Base-by-base conservation (phyloP, 345 rosid genomes). In the Hibiscus tridactylites region DNA sequence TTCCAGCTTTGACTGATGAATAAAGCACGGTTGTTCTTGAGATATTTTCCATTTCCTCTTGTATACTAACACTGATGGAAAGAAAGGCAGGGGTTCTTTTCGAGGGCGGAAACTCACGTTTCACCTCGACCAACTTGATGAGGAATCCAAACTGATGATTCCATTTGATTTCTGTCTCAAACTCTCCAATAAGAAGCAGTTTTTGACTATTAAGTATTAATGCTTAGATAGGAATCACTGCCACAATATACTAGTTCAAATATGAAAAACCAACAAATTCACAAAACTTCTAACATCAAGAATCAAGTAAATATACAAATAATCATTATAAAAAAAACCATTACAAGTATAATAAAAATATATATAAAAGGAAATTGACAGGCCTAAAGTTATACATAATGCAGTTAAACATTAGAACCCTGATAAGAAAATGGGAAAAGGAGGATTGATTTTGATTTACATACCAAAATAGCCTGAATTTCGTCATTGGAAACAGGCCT, bases 11-110 rank as follows among this genome's bases (percentile, higher is more conserved):
- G n/a, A n/a, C n/a, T n/a, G n/a, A n/a, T n/a, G n/a, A n/a, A n/a
- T n/a, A n/a, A n/a, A n/a, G n/a, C n/a, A n/a, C n/a, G n/a, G n/a
- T n/a, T n/a, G n/a, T n/a, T n/a, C n/a, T n/a, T n/a, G n/a, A n/a
- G n/a, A n/a, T n/a, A n/a, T n/a, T n/a, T n/a, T n/a, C n/a, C n/a
- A n/a, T n/a, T n/a, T n/a, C n/a, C n/a, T n/a, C n/a, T n/a, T n/a
- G n/a, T n/a, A n/a, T n/a, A n/a, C n/a, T n/a, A n/a, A n/a, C n/a
- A n/a, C 96, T 0, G 98, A 94, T 74, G 98, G 93, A 5, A n/a
- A n/a, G n/a, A n/a, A 91, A 88, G 76, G 97, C 96, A 0, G 97
- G 95, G 60, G 92, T 94, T n/a, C 78, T 90, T 71, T 86, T 91
- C 6, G 96, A 91, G 77, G 96, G 97, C 79, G 96, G 98, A 67